Percentiles rank a stretch among this genome's conserved stretches.
Conservation (phyloP, 768 basidiomycete species). For the Kwoniella europaea region DNA sequence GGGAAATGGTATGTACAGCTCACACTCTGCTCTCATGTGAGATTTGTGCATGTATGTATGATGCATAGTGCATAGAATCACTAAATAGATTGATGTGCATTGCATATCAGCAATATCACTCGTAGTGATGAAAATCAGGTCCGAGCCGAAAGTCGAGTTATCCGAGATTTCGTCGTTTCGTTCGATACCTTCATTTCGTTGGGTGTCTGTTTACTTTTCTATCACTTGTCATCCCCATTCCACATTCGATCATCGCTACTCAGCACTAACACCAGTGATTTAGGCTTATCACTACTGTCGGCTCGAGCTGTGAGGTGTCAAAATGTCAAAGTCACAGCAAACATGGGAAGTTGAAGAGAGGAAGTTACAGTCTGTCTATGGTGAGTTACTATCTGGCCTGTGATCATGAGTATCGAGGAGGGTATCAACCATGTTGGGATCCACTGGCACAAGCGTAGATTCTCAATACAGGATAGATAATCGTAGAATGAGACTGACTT, state of each 20-base stretch:
- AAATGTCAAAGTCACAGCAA: not conserved
- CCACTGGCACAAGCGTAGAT: not conserved
- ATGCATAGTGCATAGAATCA: not conserved
- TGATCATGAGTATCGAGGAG: too few species aligned
- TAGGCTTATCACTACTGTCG: too few species aligned
- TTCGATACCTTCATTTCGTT: not conserved
- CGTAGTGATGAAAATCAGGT: too few species aligned
- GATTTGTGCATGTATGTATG: not conserved
- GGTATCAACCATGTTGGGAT: not conserved
- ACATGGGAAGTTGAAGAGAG: constrained; percentile 46
- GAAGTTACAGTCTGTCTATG: constrained; percentile 42
- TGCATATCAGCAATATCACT: not conserved
- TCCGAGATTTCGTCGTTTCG: not conserved
- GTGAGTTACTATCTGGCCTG: constrained; percentile 25
- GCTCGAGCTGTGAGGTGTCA: too few species aligned
- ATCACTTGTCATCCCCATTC: too few species aligned
- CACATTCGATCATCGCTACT: too few species aligned
- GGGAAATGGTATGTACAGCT: not conserved
- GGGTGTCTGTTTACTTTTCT: too few species aligned
- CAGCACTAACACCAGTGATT: too few species aligned
- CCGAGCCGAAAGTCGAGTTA: too few species aligned
- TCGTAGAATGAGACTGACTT: not conserved
- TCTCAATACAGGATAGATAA: not conserved
- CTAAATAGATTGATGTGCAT: too few species aligned
- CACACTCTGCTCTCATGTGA: too few species aligned